Base-by-base conservation (phyloP, 2,329 filamentous ascomycete species). In the Hysterium pulicare region DNA sequence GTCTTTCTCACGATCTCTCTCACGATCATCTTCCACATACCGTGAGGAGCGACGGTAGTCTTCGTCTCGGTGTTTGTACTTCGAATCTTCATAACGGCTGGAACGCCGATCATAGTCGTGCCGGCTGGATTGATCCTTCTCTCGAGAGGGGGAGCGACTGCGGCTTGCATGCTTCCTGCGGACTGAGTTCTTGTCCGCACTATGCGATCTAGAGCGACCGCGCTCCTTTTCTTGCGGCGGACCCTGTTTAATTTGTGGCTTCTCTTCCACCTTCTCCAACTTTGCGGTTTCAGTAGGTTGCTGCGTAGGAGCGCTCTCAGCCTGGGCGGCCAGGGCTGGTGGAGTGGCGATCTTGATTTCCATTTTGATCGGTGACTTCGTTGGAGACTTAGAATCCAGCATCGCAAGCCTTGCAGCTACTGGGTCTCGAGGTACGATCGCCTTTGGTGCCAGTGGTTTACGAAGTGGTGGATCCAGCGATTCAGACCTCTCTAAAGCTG, bases 401-500 rank as follows among this genome's bases (percentile, higher is more conserved):
- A 55, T 65, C 9, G 55, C 51, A n/a, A 62, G 48, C 23, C 60
- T 56, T 21, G 54, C 44, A 22, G 57, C 42, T 19, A 48, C 48
- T 7, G 65, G 64, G 28, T 67, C 62, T 36, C 63, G 55, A 5
- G 64, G 61, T 1, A 64, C 59, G 36, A 67, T 53, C 4, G 62
- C 58, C 31, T 64, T 64, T 11, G 62, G 61, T 7, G 62, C 57
- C 1, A 62, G 61, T 11, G 60, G 56, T 51, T 66, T 69, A 10
- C 61, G 61, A 44, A 58, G 49, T 15, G 67, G 66, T 28, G 65
- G 64, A 40, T 69, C 65, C 5, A 69, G 54, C 5, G 65, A 68
- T 43, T 61, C 65, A 1, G 66, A 68, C 20, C 63, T 57, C 37
- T 64, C 63, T 11, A 67, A 54, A 4, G 59, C 59, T 37, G 63